phyloP scores from a whole-genome alignment of 805 yeast species.

The Nakazawaea molendinolei region DNA sequence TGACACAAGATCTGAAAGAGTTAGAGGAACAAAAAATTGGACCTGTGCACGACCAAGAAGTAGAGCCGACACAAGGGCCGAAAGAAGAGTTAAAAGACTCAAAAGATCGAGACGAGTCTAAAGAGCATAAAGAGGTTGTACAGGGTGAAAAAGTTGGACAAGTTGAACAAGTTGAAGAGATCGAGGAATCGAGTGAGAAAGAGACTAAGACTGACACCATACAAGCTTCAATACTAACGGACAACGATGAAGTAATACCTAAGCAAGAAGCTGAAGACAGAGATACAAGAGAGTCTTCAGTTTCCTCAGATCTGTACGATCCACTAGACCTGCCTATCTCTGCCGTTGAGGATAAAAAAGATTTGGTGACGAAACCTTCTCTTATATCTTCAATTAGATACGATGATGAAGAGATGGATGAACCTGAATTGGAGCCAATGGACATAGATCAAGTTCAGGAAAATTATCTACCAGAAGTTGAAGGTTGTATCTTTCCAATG shows the following conservation, averaged over 20 bases:
- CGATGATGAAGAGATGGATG: slow-evolving; percentile 10
- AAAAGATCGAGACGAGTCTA: no score
- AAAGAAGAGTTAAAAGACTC: no score
- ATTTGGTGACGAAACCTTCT: slow-evolving; percentile 1
- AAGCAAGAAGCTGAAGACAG: slow-evolving; percentile 1
- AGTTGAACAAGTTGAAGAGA: no score
- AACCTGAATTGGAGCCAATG: no score
- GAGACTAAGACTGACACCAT: neutral
- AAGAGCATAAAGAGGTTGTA: no score
- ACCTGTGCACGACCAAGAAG: no score
- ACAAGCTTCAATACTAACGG: neutral
- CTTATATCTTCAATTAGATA: slow-evolving; percentile 6
- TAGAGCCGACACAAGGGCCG: no score
- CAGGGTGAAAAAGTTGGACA: no score
- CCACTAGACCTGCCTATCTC: slow-evolving; percentile 5
- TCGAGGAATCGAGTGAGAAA: no score
- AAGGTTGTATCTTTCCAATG: slow-evolving; percentile 43
- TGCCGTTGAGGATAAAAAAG: neutral
- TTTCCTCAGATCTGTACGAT: slow-evolving; percentile 4
- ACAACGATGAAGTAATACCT: neutral
- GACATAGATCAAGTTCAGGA: neutral
- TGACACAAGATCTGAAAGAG: no score
- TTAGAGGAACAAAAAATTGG: no score
- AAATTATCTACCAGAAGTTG: slow-evolving; percentile 13
- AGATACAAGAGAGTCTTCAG: neutral